Percentiles rank a stretch among this genome's conserved stretches.
phyloP scores from a whole-genome alignment of 78 protist species.

The Emiliania huxleyi region DNA sequence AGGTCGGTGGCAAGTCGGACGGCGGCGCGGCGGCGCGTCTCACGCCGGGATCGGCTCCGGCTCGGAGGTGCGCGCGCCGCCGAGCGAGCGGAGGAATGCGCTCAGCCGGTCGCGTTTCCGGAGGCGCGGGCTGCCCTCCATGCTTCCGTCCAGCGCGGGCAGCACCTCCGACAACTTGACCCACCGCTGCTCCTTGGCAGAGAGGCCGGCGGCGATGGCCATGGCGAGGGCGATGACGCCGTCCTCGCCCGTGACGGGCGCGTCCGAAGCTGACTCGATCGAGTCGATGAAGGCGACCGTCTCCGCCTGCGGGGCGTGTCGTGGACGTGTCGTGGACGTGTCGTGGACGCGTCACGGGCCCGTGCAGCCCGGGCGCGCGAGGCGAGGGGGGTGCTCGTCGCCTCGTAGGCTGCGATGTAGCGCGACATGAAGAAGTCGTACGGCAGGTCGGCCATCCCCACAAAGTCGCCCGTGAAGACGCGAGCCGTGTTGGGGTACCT shows the following conservation, averaged over 20 bases:
- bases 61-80: too few species aligned
- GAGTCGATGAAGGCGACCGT: neutral
- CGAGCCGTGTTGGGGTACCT: slow-evolving; percentile 14
- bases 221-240: neutral
- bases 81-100: neutral
- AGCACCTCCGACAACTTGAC: neutral
- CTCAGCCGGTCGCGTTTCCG: neutral
- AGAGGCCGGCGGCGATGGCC: neutral
- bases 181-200: slow-evolving; percentile 13
- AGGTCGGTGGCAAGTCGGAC: too few species aligned
- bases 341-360: too few species aligned
- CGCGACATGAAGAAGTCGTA: slow-evolving; percentile 11
- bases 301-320: too few species aligned
- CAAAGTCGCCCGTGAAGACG: neutral
- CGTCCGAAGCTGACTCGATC: neutral
- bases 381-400: too few species aligned
- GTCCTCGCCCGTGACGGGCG: neutral
- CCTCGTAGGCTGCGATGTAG: too few species aligned
- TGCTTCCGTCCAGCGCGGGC: too few species aligned
- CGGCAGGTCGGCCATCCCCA: neutral
- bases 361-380: too few species aligned
- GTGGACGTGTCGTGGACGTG: too few species aligned
- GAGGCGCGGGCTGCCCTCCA: neutral
- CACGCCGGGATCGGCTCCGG: too few species aligned
- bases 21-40: too few species aligned